Base-by-base conservation (phyloP, 345 rosid species). In the Combretum micranthum region DNA sequence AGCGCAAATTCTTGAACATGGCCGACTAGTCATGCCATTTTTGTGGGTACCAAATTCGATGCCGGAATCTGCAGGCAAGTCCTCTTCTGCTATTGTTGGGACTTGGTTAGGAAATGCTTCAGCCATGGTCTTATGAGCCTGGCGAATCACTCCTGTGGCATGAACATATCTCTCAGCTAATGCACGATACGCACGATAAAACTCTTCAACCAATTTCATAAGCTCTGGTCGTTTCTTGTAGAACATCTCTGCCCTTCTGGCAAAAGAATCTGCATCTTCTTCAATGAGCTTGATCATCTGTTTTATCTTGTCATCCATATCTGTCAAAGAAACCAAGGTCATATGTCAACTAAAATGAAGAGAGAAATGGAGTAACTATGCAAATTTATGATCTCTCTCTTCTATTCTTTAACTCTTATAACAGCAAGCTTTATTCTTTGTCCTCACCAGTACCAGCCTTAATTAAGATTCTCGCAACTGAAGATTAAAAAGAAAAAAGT, bases 181-280 rank as follows among this genome's bases (percentile, higher is more conserved):
- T 50, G 95, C 95, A 71, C 99, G 95, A 55, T 94, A 94, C 3
- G 88, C 96, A 70, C 99, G 77, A 72, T 94, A 94, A 69, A 94
- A 94, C 74, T 94, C 97, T 77, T 94, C 99, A 0, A 90, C 99
- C 78, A 90, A 54, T 68, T 87, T 84, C 93, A 94, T 83, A 63
- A 94, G 88, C 68, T 94, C 97, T 13, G 99, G 97, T 42, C 99
- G 88, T 74, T 87, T 82, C 83, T 83, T 87, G 62, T 90, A 94
- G 68, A 90, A 94, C 99, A 94, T 87, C 62, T 94, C 99, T 21
- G 99, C 99, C 72, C 96, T 80, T 70, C 90, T 85, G 22, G 99
- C 99, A 62, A 94, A 94, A n/a, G 99, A 90, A 71, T 94, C 99
- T 37, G 97, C 99, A 75, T 94, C 99, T 76, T 90, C 96, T 77